Evolutionary conservation across 2,329 filamentous ascomycete genomes (phyloP), one percentile per base, ranked within the genome.

Genomic region (Phyllosticta citriasiana): DNA sequence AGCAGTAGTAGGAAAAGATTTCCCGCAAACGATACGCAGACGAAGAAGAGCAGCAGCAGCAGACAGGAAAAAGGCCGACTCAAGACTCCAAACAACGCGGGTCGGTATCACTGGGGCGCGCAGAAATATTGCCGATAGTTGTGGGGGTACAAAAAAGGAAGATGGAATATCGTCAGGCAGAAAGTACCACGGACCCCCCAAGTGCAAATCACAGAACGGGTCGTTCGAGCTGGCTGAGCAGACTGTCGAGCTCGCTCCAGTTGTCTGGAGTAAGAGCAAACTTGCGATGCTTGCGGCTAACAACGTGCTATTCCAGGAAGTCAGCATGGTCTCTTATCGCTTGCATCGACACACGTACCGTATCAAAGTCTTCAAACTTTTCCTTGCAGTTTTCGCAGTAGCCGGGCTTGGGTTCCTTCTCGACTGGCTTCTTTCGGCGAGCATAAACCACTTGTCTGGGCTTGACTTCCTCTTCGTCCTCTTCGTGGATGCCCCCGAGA

Each of bases 351-450:
- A 24, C 22, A 72, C 85, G 75, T 79, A 97, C 93, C 81, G 96
- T 91, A 67, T 99, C 93, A 79, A 99, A 99, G 74, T 99, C 94
- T 59, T 91, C 87, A 74, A 96, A 99, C 76, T 97, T 99, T 71
- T 97, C 94, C 72, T 90, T 85, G 76, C 94, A 99, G 73, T 99
- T 99, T 78, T 99, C 94, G 71, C 94, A 99, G 71, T 97, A 99
- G 14, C 94, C 94, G 30, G 94, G 91, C 76, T 97, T 97, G 9
- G 90, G 82, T 66, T 97, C 93, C 69, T 87, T 87, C 75, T 89
- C 90, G 69, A 76, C 73, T 10, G 74, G 68, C 76, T 88, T 86
- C 69, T 84, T 84, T 65, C 82, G 80, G 57, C 74, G 69, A 64
- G 76, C 68, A 19, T 71, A 72, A 4, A 75, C 72, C 51, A 72